These are phyloP conservation scores for Cymbopogon citratus DNA, from an alignment of 176 grass and related monocot species.

Conservation along the genomic window DNA sequence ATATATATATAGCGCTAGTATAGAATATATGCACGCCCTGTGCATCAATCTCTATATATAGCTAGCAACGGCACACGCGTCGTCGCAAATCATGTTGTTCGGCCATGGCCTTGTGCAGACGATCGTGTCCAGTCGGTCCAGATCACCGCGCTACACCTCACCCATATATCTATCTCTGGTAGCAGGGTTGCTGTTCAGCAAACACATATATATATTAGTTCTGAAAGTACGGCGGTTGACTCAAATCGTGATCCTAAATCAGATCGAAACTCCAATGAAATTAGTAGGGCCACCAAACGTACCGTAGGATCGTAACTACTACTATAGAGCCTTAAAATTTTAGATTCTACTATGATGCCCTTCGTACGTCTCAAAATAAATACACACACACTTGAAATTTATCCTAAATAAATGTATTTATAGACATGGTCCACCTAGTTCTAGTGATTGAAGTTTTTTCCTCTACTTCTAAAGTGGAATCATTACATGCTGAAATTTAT, in stretches of 20 bases:
- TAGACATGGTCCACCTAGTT: too few species aligned
- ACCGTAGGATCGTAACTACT: not conserved
- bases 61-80: not conserved
- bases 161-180: not conserved
- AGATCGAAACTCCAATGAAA: not conserved
- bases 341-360: too few species aligned
- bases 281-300: not conserved
- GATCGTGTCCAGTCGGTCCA: too few species aligned
- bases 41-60: constrained; percentile 25
- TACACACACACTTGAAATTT: too few species aligned
- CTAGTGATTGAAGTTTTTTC: too few species aligned
- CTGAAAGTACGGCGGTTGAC: not conserved
- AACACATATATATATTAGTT: not conserved
- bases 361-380: not conserved
- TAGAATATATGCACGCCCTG: not conserved
- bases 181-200: not conserved
- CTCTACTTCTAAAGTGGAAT: not conserved
- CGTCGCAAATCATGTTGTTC: not conserved
- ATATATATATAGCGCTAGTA: not conserved
- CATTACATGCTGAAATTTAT: not conserved
- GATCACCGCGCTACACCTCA: not conserved
- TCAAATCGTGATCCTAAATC: not conserved
- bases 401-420: not conserved
- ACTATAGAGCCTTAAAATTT: not conserved
- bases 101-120: not conserved